Percentiles rank a stretch among this genome's conserved stretches.
phyloP scores from a whole-genome alignment of 768 basidiomycete genomes.

The Gymnopilus junonius region DNA sequence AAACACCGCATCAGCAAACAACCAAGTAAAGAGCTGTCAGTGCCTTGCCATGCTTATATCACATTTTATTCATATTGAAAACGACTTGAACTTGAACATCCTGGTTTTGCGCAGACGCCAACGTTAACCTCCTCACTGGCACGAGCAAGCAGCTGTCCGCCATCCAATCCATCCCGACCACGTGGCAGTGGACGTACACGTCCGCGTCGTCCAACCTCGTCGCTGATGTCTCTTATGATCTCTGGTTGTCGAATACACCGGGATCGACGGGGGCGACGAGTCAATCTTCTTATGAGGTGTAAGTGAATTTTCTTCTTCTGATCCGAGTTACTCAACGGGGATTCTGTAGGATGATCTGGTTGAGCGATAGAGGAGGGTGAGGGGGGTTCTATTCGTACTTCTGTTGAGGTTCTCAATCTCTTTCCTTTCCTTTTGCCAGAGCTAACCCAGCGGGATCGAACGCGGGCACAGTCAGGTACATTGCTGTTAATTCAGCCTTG shows the following conservation, averaged over 20 bases:
- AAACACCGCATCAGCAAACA: constrained; percentile 9
- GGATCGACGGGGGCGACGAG: constrained; percentile 31
- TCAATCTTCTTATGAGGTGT: constrained; percentile 36
- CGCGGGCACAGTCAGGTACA: constrained; percentile 33
- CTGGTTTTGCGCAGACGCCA: constrained; percentile 27
- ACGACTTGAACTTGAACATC: too few relatives aligned
- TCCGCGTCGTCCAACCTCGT: constrained; percentile 34
- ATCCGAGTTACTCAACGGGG: neutral
- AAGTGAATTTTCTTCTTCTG: constrained; percentile 2
- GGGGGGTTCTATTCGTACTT: neutral
- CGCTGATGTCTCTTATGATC: constrained; percentile 39
- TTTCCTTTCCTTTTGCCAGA: constrained; percentile 9
- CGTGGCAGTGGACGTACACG: constrained; percentile 36
- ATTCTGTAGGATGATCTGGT: constrained; percentile 37
- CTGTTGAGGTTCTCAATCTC: neutral
- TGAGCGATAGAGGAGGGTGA: constrained; percentile 38
- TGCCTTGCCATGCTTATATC: constrained; percentile 18
- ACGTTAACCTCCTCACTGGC: constrained; percentile 34
- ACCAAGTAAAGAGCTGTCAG: constrained; percentile 37
- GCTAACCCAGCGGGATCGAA: constrained; percentile 37
- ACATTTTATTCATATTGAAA: too few relatives aligned
- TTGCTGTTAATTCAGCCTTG: neutral
- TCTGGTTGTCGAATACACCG: constrained; percentile 35
- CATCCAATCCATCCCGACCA: constrained; percentile 36
- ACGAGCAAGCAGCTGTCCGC: constrained; percentile 30